Evolutionary conservation across 2,329 filamentous ascomycete genomes (phyloP), one percentile per base, ranked within the genome.

Genomic region (Aspergillus sergii): DNA sequence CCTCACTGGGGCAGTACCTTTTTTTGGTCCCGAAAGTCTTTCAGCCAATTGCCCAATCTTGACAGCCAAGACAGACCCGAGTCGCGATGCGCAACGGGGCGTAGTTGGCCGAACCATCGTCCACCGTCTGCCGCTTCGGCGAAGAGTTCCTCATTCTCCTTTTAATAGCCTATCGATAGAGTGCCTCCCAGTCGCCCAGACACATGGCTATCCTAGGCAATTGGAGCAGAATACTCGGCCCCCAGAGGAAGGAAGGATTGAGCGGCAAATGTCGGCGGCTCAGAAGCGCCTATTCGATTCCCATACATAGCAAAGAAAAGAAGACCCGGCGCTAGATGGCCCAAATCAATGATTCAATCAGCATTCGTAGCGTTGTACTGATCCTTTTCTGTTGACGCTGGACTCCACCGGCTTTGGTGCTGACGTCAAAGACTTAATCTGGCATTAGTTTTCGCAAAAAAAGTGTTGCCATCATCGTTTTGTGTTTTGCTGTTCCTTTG

Each of bases 351-450:
- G 32, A 41, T 55, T 39, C 32, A 39, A 55, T 23, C 51, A 55
- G 12, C 21, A 14, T 19, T 23, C 14, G 51, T 55, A 55, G 12
- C 54, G 57, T 48, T 56, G 60, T 62, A 59, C 32, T 55, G 32
- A 21, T 12, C 16, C 30, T 36, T 23, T 54, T n/a, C 11, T 28
- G 14, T 55, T 55, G 51, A 55, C 51, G 51, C 51, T 21, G n/a
- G 51, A 55, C 51, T 55, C 32, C 32, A 55, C 51, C 11, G 6
- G 10, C 45, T 57, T 21, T 11, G 48, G 23, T 57, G 62, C 66
- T 68, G 66, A 68, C 66, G 66, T 68, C 64, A 66, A 66, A 59
- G 39, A 64, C 48, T 62, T 36, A n/a, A n/a, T 41, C 36, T 48
- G 26, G 9, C 21, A 23, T 39, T 54, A 16, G 9, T 10, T 14